Evolutionary conservation across 2,329 filamentous ascomycete genomes (phyloP), one percentile per base, ranked within the genome.

Genomic region (Fusarium liriodendri): DNA sequence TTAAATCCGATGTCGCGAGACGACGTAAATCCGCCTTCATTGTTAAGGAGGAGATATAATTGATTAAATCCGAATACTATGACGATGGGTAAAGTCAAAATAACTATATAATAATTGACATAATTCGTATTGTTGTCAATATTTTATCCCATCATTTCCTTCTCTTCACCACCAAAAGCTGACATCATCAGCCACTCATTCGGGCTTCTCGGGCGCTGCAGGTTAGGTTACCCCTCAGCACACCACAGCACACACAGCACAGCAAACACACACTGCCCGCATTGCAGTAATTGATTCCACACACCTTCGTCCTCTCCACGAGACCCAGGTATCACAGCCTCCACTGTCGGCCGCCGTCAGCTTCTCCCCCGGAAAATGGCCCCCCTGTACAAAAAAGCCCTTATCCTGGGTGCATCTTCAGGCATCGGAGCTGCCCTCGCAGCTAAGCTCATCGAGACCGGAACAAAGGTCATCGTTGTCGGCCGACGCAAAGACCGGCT

Each of bases 401-500:
- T 91, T 64, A 76, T 91, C 55, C 81, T 90, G 37, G 79, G 79
- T 27, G 79, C 78, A 2, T 77, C 79, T 0, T 80, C 79, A 0
- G 79, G 79, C 22, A 80, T 80, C 42, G 79, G 79, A 3, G 68
- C 70, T 18, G 69, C 79, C 62, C 69, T 80, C 20, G 79, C 79
- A 11, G 80, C 84, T 61, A 84, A 82, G n/a, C 78, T 89, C 47
- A 74, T 88, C 62, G 62, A 79, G 14, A 78, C 81, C 52, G 85
- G 86, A 22, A 79, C 83, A 33, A 83, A 83, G 57, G 85, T 89
- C 13, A 84, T 86, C 32, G 84, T 82, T 2, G 83, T 87, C 11
- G 87, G 87, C 13, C 83, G 88, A 18, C 83, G 87, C 38, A 75
- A 85, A 71, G 84, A 88, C 13, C 83, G 84, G 10, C 83, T 90